Evolutionary conservation across 768 basidiomycete species (phyloP), one percentile per base, ranked within the genome.

Genomic region (Mycena chlorophos): DNA sequence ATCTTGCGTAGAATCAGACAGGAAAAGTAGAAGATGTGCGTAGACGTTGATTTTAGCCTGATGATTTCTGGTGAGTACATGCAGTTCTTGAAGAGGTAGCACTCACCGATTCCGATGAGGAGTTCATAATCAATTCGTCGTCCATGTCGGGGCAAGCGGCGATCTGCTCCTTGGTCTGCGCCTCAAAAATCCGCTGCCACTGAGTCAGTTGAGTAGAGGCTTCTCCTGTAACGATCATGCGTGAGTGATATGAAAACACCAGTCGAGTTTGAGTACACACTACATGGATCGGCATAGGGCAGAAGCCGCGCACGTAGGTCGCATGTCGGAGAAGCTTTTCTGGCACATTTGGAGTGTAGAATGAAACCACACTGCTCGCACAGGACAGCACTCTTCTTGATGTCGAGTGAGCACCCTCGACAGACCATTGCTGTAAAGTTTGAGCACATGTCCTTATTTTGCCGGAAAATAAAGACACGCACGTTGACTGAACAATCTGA

Each of bases 401-500:
- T 88, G 57, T 78, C 81, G 37, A 78, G 73, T 54, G 84, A 78
- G 69, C 95, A 97, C 16, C 97, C 87, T 34, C 91, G 82, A 71
- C 95, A 98, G 2, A 80, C 73, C 77, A 97, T 87, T 25, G 91
- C 95, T 98, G 63, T 4, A 50, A 46, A 54, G 46, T 29, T 49
- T 49, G 42, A 10, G 37, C 49, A 54, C 26, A 19, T 22, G 40
- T 42, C 8, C 17, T 29, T 38, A 29, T 46, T 27, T 48, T 48
- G 49, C n/a, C 50, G 19, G 23, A 54, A 48, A 28, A 34, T 38
- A 14, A 57, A 39, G 76, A n/a, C n/a, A n/a, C 90, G 69, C 68
- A 97, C 94, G 84, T 77, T 94, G 94, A 65, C 87, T 86, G 70
- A n/a, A n/a, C n/a, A n/a, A n/a, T n/a, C n/a, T n/a, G n/a, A 98